A percentile compares a stretch with the other conserved stretches of the same genome.
Evolutionary conservation across 306 rosid species (phyloP).

Genomic region (Glycine latifolia): DNA sequence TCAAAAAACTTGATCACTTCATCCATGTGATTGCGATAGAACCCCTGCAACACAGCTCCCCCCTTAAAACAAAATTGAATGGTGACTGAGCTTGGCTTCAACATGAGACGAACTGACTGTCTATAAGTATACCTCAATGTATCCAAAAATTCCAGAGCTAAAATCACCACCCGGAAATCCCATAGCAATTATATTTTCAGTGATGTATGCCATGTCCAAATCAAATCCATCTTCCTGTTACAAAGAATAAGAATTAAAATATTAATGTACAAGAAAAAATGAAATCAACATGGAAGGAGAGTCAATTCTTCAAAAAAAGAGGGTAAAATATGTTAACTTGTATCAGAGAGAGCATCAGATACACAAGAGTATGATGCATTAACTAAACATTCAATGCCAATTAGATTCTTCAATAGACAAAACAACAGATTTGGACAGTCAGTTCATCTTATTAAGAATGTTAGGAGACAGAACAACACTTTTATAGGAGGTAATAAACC

Average conservation of each 20-base stretch:
- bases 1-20: constrained; percentile 90
- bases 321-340: constrained; percentile 21
- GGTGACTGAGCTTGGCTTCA: constrained; percentile 38
- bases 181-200: constrained; percentile 92
- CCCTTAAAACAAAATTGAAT: constrained; percentile 44
- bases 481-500: constrained; percentile 10
- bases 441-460: constrained; percentile 17
- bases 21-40: constrained; percentile 96
- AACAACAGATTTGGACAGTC: no score
- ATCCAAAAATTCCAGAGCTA: constrained; percentile 91
- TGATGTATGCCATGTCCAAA: constrained; percentile 88
- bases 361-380: constrained; percentile 21
- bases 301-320: constrained; percentile 31
- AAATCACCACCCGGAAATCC: constrained; percentile 96
- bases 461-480: constrained; percentile 5
- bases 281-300: constrained; percentile 16
- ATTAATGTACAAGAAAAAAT: constrained; percentile 20
- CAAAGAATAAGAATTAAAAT: constrained; percentile 32
- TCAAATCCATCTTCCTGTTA: constrained; percentile 90
- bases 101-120: constrained; percentile 26
- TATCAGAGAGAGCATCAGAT: constrained; percentile 3
- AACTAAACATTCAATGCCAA: constrained; percentile 5
- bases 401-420: constrained; percentile 28
- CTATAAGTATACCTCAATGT: constrained; percentile 66
- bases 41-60: constrained; percentile 72